Evolutionary conservation across 192 early-diverging fungal species (phyloP).

Genomic region (Coemansia sp.): DNA sequence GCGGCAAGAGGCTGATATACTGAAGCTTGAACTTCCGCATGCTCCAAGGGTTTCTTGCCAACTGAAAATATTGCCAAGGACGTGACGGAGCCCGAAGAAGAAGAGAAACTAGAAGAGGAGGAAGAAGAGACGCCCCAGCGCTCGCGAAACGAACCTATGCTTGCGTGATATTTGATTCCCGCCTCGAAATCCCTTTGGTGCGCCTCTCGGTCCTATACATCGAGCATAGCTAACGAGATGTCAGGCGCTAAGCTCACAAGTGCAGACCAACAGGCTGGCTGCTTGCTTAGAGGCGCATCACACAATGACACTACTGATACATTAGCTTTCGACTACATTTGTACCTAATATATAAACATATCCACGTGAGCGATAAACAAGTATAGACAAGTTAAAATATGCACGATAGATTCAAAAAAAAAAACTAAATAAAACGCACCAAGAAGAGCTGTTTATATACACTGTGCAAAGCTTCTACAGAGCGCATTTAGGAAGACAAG

Average conservation of each 20-base stretch:
- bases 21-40: slow-evolving; percentile 30
- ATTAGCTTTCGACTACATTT: background rate
- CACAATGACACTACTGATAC: background rate
- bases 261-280: background rate
- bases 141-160: slow-evolving; percentile 35
- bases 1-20: slow-evolving; percentile 36
- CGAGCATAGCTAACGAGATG: background rate
- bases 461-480: background rate
- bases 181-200: background rate
- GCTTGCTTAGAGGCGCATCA: background rate
- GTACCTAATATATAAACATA: background rate
- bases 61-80: slow-evolving; percentile 5
- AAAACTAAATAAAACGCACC: background rate
- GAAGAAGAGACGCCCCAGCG: slow-evolving; percentile 17
- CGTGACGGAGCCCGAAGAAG: background rate
- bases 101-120: slow-evolving; percentile 19
- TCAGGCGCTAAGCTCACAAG: background rate
- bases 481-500: background rate
- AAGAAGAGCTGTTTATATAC: background rate
- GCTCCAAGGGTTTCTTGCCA: slow-evolving; percentile 30
- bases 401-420: background rate
- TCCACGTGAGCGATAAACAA: background rate
- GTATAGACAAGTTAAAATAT: background rate
- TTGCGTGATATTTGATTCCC: slow-evolving; percentile 22
- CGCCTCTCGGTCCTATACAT: background rate